Evolutionary conservation across 345 rosid species (phyloP).

Genomic region (Hibiscus trionum): DNA sequence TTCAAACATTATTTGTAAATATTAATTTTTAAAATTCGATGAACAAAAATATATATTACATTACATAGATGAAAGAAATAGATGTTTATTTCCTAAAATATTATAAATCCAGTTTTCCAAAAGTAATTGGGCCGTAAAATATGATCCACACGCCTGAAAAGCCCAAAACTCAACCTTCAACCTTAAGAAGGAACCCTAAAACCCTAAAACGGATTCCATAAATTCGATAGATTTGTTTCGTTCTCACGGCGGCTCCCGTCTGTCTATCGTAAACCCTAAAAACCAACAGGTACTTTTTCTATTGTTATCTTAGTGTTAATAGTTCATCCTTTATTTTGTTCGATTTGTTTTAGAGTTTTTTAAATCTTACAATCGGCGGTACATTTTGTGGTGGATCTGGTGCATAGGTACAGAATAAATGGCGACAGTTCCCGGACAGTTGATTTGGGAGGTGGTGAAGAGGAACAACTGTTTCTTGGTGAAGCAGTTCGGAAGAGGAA

Average conservation of each 20-base stretch:
- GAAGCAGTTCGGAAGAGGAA: conserved; percentile 67
- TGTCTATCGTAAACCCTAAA: background rate
- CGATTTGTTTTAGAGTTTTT: background rate
- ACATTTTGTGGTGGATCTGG: background rate
- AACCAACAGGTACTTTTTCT: background rate
- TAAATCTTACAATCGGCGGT: background rate
- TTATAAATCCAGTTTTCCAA: too few species aligned
- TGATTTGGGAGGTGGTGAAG: conserved; percentile 82
- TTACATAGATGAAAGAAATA: too few species aligned
- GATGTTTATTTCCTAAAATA: too few species aligned
- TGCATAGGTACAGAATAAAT: conserved; percentile 20
- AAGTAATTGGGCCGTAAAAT: too few species aligned
- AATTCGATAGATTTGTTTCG: background rate
- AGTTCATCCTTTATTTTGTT: background rate
- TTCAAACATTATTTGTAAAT: too few species aligned
- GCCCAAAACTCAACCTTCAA: background rate
- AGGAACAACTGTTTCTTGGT: conserved; percentile 68
- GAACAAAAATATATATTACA: too few species aligned
- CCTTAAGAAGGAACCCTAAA: background rate
- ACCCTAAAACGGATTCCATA: background rate
- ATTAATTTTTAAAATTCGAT: too few species aligned
- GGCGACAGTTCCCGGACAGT: conserved; percentile 65
- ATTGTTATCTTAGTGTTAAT: background rate
- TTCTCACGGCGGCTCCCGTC: background rate
- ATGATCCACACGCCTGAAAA: too few species aligned